Evolutionary conservation across 352 stramenopile genomes (phyloP).

Genomic region (Phytophthora ohioensis): DNA sequence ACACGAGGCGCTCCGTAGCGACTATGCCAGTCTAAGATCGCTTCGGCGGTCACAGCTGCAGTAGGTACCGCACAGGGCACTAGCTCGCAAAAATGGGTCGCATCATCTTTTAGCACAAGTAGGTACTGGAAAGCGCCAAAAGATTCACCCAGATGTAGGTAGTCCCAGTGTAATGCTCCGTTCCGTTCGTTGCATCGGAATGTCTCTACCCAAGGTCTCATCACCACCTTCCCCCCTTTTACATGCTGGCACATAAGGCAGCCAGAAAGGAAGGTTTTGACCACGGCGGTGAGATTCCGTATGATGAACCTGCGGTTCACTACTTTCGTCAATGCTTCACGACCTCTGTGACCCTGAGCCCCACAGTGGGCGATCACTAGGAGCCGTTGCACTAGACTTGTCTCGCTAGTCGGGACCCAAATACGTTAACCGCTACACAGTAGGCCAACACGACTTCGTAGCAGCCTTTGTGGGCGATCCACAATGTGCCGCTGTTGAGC

Average conservation of each 20-base stretch:
- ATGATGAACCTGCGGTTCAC: constrained; percentile 1
- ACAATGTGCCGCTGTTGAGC: constrained; percentile 15
- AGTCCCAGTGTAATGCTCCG: constrained; percentile 45
- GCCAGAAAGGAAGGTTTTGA: constrained; percentile 8
- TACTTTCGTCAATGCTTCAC: not conserved
- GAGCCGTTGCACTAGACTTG: constrained; percentile 1
- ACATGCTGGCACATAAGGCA: constrained; percentile 18
- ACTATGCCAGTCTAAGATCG: constrained; percentile 38
- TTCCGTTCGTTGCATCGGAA: constrained; percentile 30
- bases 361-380: constrained; percentile 17
- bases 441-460: not conserved
- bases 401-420: not conserved
- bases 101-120: constrained; percentile 44
- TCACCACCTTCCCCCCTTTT: constrained; percentile 5
- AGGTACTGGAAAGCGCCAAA: constrained; percentile 31
- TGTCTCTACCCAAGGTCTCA: constrained; percentile 8
- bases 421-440: constrained; percentile 5
- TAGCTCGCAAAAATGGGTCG: constrained; percentile 40
- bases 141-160: constrained; percentile 31
- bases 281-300: constrained; percentile 1
- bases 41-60: constrained; percentile 14
- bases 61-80: constrained; percentile 24
- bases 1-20: constrained; percentile 32
- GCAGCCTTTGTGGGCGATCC: constrained; percentile 1
- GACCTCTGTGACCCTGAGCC: constrained; percentile 8